phyloP scores from a whole-genome alignment of 768 basidiomycete genomes.

The Rhodosporidiobolus odoratus region DNA sequence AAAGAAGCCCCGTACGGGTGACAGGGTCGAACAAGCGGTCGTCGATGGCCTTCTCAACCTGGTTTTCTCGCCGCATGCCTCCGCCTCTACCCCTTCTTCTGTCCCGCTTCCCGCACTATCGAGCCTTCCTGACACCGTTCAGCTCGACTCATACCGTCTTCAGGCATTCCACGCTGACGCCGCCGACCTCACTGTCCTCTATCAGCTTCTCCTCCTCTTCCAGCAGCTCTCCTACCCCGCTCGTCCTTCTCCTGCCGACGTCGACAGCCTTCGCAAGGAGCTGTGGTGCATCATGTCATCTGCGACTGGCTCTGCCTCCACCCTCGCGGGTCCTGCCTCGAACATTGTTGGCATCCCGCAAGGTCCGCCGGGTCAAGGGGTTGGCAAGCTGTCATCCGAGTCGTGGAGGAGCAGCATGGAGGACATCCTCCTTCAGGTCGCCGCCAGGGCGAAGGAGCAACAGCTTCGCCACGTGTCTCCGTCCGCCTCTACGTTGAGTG shows the following conservation, averaged over 20 bases:
- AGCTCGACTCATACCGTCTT: slow-evolving; percentile 70
- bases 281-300: slow-evolving; percentile 58
- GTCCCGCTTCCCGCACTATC: slow-evolving; percentile 46
- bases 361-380: slow-evolving; percentile 16
- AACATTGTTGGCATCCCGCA: slow-evolving; percentile 9
- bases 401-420: slow-evolving; percentile 58
- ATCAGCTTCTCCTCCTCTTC: slow-evolving; percentile 74
- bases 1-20: slow-evolving; percentile 43
- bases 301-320: background rate
- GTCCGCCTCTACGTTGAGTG: background rate
- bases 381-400: slow-evolving; percentile 27
- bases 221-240: slow-evolving; percentile 56
- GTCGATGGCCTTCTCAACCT: slow-evolving; percentile 42
- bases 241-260: slow-evolving; percentile 46
- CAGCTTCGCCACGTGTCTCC: background rate
- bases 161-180: slow-evolving; percentile 64
- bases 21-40: slow-evolving; percentile 45
- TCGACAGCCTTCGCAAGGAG: slow-evolving; percentile 65
- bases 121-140: slow-evolving; percentile 71
- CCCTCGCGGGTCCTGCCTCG: slow-evolving; percentile 8
- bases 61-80: slow-evolving; percentile 44
- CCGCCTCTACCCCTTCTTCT: slow-evolving; percentile 5
- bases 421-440: slow-evolving; percentile 70
- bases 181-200: slow-evolving; percentile 65
- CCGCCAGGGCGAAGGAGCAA: slow-evolving; percentile 54